A percentile compares a stretch with the other conserved stretches of the same genome.
Evolutionary conservation across 2,329 filamentous ascomycete species (phyloP).

Genomic region (Hypoxylon sp.): DNA sequence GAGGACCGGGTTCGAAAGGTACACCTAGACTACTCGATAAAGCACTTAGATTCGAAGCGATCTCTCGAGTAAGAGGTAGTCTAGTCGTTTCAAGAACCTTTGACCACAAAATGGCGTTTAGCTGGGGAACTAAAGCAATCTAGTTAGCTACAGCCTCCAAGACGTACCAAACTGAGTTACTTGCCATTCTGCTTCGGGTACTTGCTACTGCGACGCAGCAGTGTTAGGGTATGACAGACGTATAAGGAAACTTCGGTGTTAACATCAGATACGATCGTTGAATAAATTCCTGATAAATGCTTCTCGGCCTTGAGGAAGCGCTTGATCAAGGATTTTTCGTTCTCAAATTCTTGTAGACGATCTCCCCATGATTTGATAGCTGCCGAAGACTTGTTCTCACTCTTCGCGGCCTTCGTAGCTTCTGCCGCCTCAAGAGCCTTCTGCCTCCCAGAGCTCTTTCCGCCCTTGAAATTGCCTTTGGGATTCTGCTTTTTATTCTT

Average conservation of each 20-base stretch:
- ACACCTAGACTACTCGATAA: slow-evolving; percentile 26
- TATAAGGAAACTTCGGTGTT: slow-evolving; percentile 50
- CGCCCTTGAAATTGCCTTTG: too few species aligned
- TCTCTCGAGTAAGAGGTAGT: slow-evolving; percentile 27
- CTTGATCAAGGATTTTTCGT: slow-evolving; percentile 51
- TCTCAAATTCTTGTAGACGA: slow-evolving; percentile 57
- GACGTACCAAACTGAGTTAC: neutral
- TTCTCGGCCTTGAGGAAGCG: slow-evolving; percentile 59
- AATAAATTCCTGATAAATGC: slow-evolving; percentile 55
- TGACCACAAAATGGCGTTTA: slow-evolving; percentile 35
- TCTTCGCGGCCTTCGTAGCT: slow-evolving; percentile 48
- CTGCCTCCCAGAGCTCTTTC: slow-evolving; percentile 49
- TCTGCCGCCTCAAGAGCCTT: slow-evolving; percentile 48
- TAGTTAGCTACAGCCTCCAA: slow-evolving; percentile 6
- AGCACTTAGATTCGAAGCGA: slow-evolving; percentile 11
- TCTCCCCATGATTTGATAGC: slow-evolving; percentile 55
- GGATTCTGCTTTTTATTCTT: slow-evolving; percentile 29
- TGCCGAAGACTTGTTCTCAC: slow-evolving; percentile 40
- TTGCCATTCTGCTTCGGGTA: slow-evolving; percentile 25
- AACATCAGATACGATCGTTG: slow-evolving; percentile 42
- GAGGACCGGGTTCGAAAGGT: neutral
- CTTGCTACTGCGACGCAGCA: slow-evolving; percentile 1
- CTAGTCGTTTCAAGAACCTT: slow-evolving; percentile 25
- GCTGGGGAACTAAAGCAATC: slow-evolving; percentile 13
- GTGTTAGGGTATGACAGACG: slow-evolving; percentile 47